phyloP scores from a whole-genome alignment of 306 rosid genomes.

The Cucurbita ficifolia region DNA sequence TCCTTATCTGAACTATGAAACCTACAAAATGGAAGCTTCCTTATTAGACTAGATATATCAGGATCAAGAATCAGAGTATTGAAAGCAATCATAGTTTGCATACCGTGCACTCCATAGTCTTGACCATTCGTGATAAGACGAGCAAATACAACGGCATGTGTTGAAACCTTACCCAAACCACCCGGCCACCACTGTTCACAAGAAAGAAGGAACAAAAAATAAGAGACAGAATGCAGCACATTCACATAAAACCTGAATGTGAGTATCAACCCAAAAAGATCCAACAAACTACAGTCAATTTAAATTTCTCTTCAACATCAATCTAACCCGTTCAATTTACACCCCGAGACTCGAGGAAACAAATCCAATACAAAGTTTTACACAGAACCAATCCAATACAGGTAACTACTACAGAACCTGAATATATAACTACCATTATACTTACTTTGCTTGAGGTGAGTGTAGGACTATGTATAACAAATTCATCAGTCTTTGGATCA shows the following conservation, averaged over 20 bases:
- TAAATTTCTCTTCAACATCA: not conserved
- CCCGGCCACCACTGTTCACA: constrained; percentile 98
- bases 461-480: constrained; percentile 79
- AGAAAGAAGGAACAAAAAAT: constrained; percentile 9
- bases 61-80: not conserved
- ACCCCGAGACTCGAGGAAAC: not conserved
- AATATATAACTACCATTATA: not conserved
- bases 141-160: constrained; percentile 77
- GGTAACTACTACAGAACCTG: not conserved
- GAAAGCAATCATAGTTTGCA: not conserved
- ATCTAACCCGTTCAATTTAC: not conserved
- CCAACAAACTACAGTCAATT: not conserved
- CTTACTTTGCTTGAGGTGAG: constrained; percentile 92
- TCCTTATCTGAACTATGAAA: constrained; percentile 87
- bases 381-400: not conserved
- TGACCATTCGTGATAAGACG: constrained; percentile 62
- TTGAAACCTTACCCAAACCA: constrained; percentile 86
- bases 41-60: constrained; percentile 5
- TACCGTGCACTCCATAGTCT: constrained; percentile 86
- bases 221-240: constrained; percentile 1
- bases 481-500: constrained; percentile 75
- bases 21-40: constrained; percentile 31
- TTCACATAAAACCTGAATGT: not conserved
- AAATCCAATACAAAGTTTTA: not conserved
- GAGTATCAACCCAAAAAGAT: not conserved